Base-by-base conservation (phyloP, 2,329 filamentous ascomycete genomes). In the Fusarium sacchari region DNA sequence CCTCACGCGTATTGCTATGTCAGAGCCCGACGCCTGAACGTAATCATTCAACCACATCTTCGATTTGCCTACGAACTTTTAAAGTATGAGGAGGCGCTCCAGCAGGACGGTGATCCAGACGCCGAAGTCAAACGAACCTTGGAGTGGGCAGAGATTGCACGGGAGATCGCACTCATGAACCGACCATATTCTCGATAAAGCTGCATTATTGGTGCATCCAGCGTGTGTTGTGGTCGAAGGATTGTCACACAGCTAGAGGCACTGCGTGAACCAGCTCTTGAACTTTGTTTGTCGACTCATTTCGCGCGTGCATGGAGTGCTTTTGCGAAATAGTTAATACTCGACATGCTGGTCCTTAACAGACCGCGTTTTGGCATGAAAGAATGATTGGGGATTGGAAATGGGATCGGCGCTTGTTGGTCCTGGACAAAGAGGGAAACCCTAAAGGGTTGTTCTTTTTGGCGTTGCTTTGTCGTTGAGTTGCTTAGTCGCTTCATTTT, bases 11-110 rank as follows among this genome's bases (percentile, higher is more conserved):
- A 99, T 82, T 98, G 96, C 82, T 98, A 96, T 81, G 96, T 99
- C 42, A 92, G 96, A 37, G 96, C 96, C 26, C 90, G 96, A 60
- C 89, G 96, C 69, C 86, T 99, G 53, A 99, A 99, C 79, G 96
- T 99, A 59, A 99, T 99, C 73, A 98, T 99, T 73, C 96, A 99
- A 81, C 96, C 96, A 18, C 96, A 99, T 84, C 87, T 99, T 63
- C 90, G 94, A 66, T 99, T 99, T 83, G 93, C 93, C 75, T 97
- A 98, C 79, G 96, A 99, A 83, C 88, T 99, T 36, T 87, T 99
- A 57, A 97, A 97, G 81, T 98, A 96, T 94, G 96, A 99, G 82
- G 96, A 98, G 82, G 83, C 88, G 37, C 89, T 95, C 69, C 90
- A 89, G 78, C 78, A 79, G 49, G 87, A 83, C 81, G 88, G 83